These are phyloP conservation scores for Hygrophila difformis DNA, from an alignment of 257 asterid species.

Conservation along the genomic window DNA sequence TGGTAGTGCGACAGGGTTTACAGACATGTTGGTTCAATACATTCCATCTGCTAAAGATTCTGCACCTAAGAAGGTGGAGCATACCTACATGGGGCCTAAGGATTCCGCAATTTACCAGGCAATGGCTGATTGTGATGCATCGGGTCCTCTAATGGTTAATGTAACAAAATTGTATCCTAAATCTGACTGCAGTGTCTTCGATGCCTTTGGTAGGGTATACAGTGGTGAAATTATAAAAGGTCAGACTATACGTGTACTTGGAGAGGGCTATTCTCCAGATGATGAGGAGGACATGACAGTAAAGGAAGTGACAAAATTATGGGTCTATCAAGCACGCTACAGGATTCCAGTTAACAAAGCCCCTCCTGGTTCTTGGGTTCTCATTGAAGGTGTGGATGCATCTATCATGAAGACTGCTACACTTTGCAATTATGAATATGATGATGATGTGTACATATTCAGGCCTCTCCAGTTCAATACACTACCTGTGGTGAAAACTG, in stretches of 20 bases:
- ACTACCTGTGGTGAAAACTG: constrained; percentile 61
- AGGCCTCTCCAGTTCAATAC: constrained; percentile 77
- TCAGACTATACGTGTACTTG: constrained; percentile 54
- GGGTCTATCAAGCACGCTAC: constrained; percentile 69
- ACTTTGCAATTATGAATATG: constrained; percentile 41
- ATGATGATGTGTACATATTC: constrained; percentile 56
- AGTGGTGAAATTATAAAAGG: constrained; percentile 66
- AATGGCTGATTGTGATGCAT: too few relatives aligned
- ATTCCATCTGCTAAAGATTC: too few relatives aligned
- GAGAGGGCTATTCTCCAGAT: too few relatives aligned
- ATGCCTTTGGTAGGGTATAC: too few relatives aligned
- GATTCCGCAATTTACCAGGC: constrained; percentile 67
- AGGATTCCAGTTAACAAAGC: constrained; percentile 63
- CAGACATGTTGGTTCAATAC: constrained; percentile 95
- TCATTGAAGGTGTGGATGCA: constrained; percentile 70
- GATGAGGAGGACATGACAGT: constrained; percentile 71
- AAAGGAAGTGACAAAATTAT: constrained; percentile 57
- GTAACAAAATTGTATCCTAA: constrained; percentile 90
- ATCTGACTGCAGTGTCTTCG: constrained; percentile 92
- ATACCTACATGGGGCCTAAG: constrained; percentile 76
- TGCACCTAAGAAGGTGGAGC: constrained; percentile 82
- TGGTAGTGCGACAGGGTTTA: constrained; percentile 90
- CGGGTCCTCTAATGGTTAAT: too few relatives aligned
- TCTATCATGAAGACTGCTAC: constrained; percentile 69
- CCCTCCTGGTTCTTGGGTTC: constrained; percentile 73